phyloP scores from a whole-genome alignment of 2,329 filamentous ascomycete species.

The Colletotrichum tabaci region DNA sequence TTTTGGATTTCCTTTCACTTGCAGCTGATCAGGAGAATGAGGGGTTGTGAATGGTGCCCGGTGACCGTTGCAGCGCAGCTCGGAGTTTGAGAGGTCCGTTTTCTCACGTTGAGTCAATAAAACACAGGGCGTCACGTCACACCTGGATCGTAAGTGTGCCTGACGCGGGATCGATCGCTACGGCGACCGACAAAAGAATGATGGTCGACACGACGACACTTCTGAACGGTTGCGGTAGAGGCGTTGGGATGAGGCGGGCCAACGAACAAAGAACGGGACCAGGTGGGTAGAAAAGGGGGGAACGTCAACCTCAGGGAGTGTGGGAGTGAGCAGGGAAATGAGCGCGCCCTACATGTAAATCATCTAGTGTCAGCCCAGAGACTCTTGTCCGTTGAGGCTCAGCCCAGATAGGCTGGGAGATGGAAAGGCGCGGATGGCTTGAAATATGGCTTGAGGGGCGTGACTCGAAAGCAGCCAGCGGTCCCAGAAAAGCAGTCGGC shows the following conservation, averaged over 20 bases:
- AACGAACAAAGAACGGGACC: constrained; percentile 33
- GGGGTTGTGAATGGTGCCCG: neutral
- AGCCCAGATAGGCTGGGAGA: constrained; percentile 1
- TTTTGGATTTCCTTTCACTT: constrained; percentile 11
- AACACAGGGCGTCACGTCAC: constrained; percentile 6
- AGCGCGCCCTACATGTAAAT: constrained; percentile 32
- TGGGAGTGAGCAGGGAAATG: constrained; percentile 24
- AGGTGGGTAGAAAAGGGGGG: constrained; percentile 28
- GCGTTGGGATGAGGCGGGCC: constrained; percentile 16
- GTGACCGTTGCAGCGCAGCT: constrained; percentile 18
- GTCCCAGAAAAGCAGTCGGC: constrained; percentile 14
- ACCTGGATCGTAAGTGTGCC: constrained; percentile 1
- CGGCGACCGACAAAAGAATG: constrained; percentile 10
- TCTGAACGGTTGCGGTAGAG: constrained; percentile 31
- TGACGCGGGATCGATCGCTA: constrained; percentile 29
- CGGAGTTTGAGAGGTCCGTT: constrained; percentile 3
- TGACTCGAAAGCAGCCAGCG: constrained; percentile 33
- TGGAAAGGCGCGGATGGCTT: constrained; percentile 23
- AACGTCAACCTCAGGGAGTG: constrained; percentile 13
- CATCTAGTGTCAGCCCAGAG: constrained; percentile 34
- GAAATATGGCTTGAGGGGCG: constrained; percentile 18
- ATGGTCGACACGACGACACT: constrained; percentile 34
- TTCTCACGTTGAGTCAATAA: constrained; percentile 12
- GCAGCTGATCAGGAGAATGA: constrained; percentile 20
- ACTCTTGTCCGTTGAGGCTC: constrained; percentile 33